phyloP scores from a whole-genome alignment of 176 grass and related monocot genomes.

The Raddia distichophylla region DNA sequence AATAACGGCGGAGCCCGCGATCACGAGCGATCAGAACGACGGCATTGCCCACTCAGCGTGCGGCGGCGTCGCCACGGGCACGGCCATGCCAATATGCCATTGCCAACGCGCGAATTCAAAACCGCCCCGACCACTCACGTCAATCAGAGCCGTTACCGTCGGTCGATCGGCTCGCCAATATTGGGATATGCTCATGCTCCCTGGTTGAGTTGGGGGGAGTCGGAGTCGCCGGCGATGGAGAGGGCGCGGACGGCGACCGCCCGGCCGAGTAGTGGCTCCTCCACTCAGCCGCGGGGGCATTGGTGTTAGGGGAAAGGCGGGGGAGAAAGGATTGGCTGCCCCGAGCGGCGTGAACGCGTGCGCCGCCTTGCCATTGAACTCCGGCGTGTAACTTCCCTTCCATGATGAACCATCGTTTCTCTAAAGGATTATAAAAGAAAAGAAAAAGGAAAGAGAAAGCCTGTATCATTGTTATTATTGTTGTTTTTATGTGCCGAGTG shows the following conservation, averaged over 20 bases:
- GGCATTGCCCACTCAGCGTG: not conserved
- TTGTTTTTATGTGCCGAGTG: too few species aligned
- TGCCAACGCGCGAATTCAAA: not conserved
- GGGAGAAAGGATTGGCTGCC: not conserved
- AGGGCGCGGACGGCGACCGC: conserved; percentile 6
- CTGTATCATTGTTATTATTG: not conserved
- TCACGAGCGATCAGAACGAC: not conserved
- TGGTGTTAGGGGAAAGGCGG: not conserved
- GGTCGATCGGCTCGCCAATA: not conserved
- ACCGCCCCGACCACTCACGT: conserved; percentile 17
- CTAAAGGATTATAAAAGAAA: too few species aligned
- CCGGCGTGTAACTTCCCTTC: not conserved
- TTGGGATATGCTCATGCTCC: not conserved
- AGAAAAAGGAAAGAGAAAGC: not conserved
- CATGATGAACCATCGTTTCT: too few species aligned
- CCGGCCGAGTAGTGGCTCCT: conserved; percentile 26
- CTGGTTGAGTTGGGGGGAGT: not conserved
- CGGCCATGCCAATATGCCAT: not conserved
- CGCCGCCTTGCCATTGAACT: not conserved
- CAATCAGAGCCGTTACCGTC: not conserved
- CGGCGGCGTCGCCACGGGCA: not conserved
- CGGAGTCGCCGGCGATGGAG: not conserved
- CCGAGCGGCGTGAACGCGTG: not conserved
- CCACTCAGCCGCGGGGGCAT: conserved; percentile 21
- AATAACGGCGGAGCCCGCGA: conserved; percentile 7